These are phyloP conservation scores for Quercus dentata DNA, from an alignment of 306 rosid species.

Conservation along the genomic window DNA sequence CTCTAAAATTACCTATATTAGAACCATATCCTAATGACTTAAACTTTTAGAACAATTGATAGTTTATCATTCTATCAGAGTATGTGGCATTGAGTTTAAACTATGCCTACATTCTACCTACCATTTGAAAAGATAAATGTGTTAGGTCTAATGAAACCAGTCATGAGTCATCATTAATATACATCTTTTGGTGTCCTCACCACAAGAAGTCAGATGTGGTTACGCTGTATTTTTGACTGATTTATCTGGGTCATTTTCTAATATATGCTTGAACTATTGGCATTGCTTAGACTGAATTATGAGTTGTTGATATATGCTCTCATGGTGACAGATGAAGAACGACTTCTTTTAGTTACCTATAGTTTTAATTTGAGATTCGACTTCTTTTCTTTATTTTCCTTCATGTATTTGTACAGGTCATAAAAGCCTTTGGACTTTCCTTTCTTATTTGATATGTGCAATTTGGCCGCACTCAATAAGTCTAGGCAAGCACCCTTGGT, in stretches of 20 bases:
- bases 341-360: neutral
- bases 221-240: neutral
- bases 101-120: too few species aligned
- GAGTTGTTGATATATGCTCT: neutral
- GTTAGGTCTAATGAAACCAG: too few species aligned
- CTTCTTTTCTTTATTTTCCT: constrained; percentile 12
- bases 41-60: too few species aligned
- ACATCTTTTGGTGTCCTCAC: too few species aligned
- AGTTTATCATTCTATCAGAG: too few species aligned
- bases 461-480: constrained; percentile 31
- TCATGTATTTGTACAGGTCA: constrained; percentile 51
- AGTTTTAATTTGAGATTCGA: neutral
- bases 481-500: constrained; percentile 46
- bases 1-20: too few species aligned
- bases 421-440: constrained; percentile 80
- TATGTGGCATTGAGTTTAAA: too few species aligned
- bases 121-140: too few species aligned
- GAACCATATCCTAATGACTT: too few species aligned
- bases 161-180: too few species aligned
- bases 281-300: neutral
- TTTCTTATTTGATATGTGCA: constrained; percentile 57
- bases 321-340: neutral
- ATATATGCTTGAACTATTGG: neutral
- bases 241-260: neutral
- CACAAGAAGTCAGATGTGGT: neutral